Base-by-base conservation (phyloP, 441 rosid species). In the Biscutella laevigata region DNA sequence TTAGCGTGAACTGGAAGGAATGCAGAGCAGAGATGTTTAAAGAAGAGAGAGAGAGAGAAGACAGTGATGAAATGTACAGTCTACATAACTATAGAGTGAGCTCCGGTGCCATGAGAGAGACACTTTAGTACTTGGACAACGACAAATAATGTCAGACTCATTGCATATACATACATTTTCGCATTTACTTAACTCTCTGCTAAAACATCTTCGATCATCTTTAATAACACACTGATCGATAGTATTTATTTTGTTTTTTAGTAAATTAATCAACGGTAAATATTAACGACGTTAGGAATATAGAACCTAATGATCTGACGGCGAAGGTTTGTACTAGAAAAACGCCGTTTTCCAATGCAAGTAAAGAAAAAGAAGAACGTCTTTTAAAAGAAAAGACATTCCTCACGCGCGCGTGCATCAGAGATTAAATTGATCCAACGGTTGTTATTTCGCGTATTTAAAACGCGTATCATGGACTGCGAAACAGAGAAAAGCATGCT, bases 1-100 rank as follows among this genome's bases (percentile, higher is more conserved):
- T 77, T 81, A 74, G 90, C 96, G 95, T 87, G 95, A 81, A 68
- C 68, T 50, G 78, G 28, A 77, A 79, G 92, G 78, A 61, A 80
- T 38, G 45, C 65, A 57, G 70, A 56, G 62, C 76, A 64, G 75
- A 70, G 77, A 64, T 52, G 74, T 80, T 63, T 74, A 53, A 80
- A 68, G 72, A 75, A 61, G 80, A 71, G 80, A 77, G 84, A 77
- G 75, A 40, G 27, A 28, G 57, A 58, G 20, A 33, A 8, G 11
- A 45, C 46, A 54, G 62, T 38, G n/a, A n/a, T n/a, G n/a, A n/a
- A n/a, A n/a, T n/a, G n/a, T n/a, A n/a, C n/a, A n/a, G n/a, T n/a
- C 65, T 52, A 43, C 25, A 56, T 64, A 12, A 57, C 46, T 47
- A 64, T 38, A 47, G 30, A 14, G 29, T 60, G 32, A 61, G 53